These are phyloP conservation scores for Blastomyces percursus DNA, from an alignment of 2,329 filamentous ascomycete species.

Conservation along the genomic window DNA sequence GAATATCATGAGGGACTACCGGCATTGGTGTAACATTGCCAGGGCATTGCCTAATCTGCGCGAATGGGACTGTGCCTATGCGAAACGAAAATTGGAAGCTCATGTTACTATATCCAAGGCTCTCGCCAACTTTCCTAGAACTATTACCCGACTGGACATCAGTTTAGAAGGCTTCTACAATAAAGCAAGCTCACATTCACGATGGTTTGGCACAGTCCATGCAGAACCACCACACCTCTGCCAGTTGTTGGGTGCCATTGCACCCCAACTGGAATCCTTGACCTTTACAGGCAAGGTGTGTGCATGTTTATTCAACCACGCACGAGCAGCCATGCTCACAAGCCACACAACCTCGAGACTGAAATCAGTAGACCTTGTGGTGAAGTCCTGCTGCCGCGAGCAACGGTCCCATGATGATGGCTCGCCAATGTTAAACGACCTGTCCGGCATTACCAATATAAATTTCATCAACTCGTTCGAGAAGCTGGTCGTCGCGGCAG, in stretches of 20 bases:
- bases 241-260: constrained; percentile 48
- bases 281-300: constrained; percentile 64
- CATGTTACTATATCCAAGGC: constrained; percentile 59
- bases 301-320: constrained; percentile 53
- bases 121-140: constrained; percentile 46
- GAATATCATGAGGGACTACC: constrained; percentile 57
- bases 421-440: constrained; percentile 46
- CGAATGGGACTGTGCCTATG: constrained; percentile 46
- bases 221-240: constrained; percentile 56
- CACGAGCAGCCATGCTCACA: constrained; percentile 42
- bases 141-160: constrained; percentile 54
- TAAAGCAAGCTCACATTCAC: constrained; percentile 50
- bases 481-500: constrained; percentile 52
- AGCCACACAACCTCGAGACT: constrained; percentile 38
- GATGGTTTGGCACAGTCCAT: constrained; percentile 36
- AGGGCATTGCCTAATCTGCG: constrained; percentile 53
- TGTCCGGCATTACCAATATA: constrained; percentile 60
- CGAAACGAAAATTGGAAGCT: constrained; percentile 62
- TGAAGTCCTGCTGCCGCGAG: constrained; percentile 61
- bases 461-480: constrained; percentile 63
- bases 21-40: constrained; percentile 53
- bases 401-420: constrained; percentile 14
- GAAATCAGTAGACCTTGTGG: constrained; percentile 58
- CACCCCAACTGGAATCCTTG: constrained; percentile 54
- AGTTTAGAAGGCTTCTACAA: constrained; percentile 61